Evolutionary conservation across 2,329 filamentous ascomycete genomes (phyloP).

Genomic region (Alternaria incomplexa): DNA sequence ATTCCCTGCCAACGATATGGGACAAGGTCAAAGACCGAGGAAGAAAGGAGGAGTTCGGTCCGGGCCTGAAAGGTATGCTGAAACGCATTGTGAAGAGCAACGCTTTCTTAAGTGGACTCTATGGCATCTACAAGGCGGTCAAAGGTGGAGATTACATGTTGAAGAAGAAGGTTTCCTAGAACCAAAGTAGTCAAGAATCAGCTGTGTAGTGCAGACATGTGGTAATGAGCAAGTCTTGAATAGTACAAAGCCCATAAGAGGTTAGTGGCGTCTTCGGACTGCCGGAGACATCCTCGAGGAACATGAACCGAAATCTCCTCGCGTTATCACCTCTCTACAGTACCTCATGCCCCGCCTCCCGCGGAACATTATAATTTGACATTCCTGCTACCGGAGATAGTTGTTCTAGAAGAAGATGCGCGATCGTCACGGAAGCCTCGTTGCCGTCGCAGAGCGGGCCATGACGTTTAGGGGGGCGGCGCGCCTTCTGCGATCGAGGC

Average conservation of each 20-base stretch:
- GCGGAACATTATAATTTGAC: neutral
- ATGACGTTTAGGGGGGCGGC: slow-evolving; percentile 9
- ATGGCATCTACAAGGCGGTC: slow-evolving; percentile 48
- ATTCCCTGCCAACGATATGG: slow-evolving; percentile 69
- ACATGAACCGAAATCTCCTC: neutral
- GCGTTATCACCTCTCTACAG: neutral
- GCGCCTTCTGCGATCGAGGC: neutral
- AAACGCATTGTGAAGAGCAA: slow-evolving; percentile 33
- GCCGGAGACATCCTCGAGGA: neutral
- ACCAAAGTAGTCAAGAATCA: neutral
- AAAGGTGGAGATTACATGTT: slow-evolving; percentile 41
- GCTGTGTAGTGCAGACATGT: neutral
- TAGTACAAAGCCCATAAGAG: neutral
- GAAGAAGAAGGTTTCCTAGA: slow-evolving; percentile 24
- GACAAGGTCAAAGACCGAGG: slow-evolving; percentile 64
- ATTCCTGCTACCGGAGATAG: neutral
- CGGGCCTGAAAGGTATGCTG: slow-evolving; percentile 28
- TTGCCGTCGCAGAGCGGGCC: neutral
- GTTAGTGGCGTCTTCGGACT: neutral
- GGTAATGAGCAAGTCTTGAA: neutral
- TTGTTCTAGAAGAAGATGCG: neutral
- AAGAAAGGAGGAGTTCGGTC: slow-evolving; percentile 19
- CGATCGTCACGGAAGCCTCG: neutral
- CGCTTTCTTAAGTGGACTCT: slow-evolving; percentile 46
- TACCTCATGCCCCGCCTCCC: neutral